Percentiles rank a stretch among this genome's conserved stretches.
phyloP scores from a whole-genome alignment of 139 green algal genomes.

The Tetradesmus obliquus region DNA sequence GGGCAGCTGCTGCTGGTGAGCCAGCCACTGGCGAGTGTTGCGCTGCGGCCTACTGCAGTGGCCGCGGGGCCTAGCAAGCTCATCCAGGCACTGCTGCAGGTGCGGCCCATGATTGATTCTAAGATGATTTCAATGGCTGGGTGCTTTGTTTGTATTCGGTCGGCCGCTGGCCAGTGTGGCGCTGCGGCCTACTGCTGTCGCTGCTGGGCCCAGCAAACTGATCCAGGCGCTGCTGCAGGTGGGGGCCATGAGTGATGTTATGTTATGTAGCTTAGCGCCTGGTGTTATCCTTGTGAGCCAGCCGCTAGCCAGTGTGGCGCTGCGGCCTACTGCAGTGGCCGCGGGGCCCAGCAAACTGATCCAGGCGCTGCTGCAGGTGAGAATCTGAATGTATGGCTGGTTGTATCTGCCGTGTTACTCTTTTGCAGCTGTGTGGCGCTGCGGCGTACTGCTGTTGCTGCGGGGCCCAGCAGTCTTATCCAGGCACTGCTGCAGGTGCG shows the following conservation, averaged over 20 bases:
- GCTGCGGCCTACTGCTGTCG: not conserved
- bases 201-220: conserved; percentile 9
- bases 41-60: not conserved
- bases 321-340: not conserved
- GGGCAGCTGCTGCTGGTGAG: conserved; percentile 31
- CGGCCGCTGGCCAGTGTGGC: not conserved
- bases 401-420: not conserved
- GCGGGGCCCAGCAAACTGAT: not conserved
- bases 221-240: conserved; percentile 21
- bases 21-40: conserved; percentile 5
- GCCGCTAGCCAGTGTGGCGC: conserved; percentile 1
- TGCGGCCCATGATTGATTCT: not conserved
- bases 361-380: not conserved
- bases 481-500: conserved; percentile 12
- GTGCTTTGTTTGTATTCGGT: not conserved
- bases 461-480: conserved; percentile 20
- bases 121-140: no score
- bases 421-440: not conserved
- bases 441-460: not conserved
- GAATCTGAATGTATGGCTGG: no score
- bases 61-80: not conserved
- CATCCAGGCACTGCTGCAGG: not conserved
- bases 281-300: not conserved
- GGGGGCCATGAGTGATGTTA: no score
- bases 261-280: no score